Evolutionary conservation across 805 yeast species (phyloP).

Genomic region (Candida boleticola): DNA sequence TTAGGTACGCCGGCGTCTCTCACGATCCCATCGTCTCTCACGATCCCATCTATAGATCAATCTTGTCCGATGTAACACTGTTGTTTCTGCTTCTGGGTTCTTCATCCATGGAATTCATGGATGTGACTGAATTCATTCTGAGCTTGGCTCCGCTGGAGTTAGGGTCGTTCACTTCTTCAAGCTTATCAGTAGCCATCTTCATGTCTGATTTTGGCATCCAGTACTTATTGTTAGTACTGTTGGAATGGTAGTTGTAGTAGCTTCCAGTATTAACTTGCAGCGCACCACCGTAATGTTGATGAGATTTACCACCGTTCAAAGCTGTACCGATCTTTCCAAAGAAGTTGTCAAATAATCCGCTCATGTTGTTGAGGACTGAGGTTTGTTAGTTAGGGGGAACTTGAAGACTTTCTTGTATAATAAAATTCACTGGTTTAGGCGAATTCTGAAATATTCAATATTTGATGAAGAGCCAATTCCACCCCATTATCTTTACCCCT

Average conservation of each 20-base stretch:
- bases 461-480: too few species aligned
- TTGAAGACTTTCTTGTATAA: too few species aligned
- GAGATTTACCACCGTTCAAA: constrained; percentile 34
- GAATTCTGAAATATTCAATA: background rate
- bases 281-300: constrained; percentile 27
- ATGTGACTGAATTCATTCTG: constrained; percentile 15
- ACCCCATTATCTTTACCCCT: too few species aligned
- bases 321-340: constrained; percentile 30
- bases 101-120: constrained; percentile 10
- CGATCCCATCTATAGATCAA: constrained; percentile 8
- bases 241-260: constrained; percentile 35
- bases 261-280: constrained; percentile 37
- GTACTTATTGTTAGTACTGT: constrained; percentile 35
- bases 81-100: constrained; percentile 16
- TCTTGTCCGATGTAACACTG: constrained; percentile 16
- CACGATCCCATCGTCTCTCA: background rate
- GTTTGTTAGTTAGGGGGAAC: background rate
- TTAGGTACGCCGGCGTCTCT: too few species aligned
- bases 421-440: too few species aligned
- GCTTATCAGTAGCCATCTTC: constrained; percentile 4
- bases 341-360: constrained; percentile 40
- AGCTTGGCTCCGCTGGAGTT: constrained; percentile 2
- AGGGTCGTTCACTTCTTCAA: constrained; percentile 1
- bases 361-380: constrained; percentile 15
- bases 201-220: constrained; percentile 30